These are phyloP conservation scores for Drechslerella coelobrocha DNA, from an alignment of 2,329 filamentous ascomycete species.

Conservation along the genomic window DNA sequence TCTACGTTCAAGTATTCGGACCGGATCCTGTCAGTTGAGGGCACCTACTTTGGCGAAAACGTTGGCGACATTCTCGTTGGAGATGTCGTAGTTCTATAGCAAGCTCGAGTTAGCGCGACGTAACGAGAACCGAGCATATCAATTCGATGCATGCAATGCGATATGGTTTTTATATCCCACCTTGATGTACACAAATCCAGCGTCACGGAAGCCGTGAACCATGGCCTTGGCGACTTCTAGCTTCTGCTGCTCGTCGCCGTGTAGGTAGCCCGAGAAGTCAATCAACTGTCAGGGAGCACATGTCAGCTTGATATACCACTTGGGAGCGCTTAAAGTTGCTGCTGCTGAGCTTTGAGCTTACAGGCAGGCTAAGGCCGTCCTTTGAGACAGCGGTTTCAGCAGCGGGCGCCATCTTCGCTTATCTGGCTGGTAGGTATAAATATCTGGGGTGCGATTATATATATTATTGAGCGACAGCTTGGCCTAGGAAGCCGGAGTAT, in stretches of 20 bases:
- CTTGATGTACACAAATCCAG: slow-evolving; percentile 72
- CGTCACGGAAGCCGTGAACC: slow-evolving; percentile 79
- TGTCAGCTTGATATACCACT: slow-evolving; percentile 3
- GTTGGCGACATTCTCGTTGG: slow-evolving; percentile 65
- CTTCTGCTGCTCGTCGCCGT: slow-evolving; percentile 68
- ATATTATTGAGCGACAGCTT: no score
- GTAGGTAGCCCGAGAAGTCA: slow-evolving; percentile 76
- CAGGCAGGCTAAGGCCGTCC: slow-evolving; percentile 57
- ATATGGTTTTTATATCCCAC: no score
- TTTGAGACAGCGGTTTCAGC: slow-evolving; percentile 58
- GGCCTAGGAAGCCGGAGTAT: no score
- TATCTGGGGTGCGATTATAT: no score
- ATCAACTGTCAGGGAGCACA: slow-evolving; percentile 67
- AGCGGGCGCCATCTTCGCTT: background rate
- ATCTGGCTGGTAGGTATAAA: background rate
- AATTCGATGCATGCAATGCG: background rate
- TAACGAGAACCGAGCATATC: background rate
- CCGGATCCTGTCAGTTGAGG: no score
- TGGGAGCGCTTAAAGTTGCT: background rate
- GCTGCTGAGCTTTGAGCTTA: slow-evolving; percentile 7
- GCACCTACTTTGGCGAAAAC: slow-evolving; percentile 68
- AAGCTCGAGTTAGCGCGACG: slow-evolving; percentile 61
- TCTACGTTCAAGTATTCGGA: no score
- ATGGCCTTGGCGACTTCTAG: slow-evolving; percentile 73
- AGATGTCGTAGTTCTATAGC: slow-evolving; percentile 78